Evolutionary conservation across 805 yeast species (phyloP).

Genomic region (Blastobotrys muscicola): DNA sequence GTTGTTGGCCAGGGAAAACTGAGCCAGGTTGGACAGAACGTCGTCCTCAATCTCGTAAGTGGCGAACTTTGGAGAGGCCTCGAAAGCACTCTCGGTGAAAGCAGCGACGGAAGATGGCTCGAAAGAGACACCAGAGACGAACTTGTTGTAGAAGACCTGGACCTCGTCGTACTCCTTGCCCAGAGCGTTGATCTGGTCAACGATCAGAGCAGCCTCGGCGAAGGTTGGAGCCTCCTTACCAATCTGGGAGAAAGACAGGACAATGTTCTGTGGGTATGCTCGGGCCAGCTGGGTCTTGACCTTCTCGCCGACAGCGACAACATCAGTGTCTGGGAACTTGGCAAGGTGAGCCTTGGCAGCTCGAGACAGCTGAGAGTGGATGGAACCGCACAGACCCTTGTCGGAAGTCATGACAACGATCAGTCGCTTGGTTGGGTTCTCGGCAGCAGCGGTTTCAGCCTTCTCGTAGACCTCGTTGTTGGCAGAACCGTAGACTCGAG

Average conservation of each 20-base stretch:
- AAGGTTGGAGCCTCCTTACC: slow-evolving; percentile 97
- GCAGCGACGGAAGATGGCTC: slow-evolving; percentile 69
- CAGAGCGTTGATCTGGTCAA: slow-evolving; percentile 67
- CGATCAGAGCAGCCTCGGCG: slow-evolving; percentile 77
- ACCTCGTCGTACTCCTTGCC: slow-evolving; percentile 55
- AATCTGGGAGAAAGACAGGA: slow-evolving; percentile 75
- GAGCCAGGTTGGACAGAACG: slow-evolving; percentile 44
- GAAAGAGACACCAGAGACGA: slow-evolving; percentile 79
- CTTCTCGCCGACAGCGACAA: slow-evolving; percentile 92
- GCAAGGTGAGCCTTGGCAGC: slow-evolving; percentile 62
- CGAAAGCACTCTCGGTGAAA: slow-evolving; percentile 62
- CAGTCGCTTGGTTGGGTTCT: slow-evolving; percentile 53
- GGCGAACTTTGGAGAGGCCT: slow-evolving; percentile 74
- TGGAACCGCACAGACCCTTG: slow-evolving; percentile 98
- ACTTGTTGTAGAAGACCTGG: slow-evolving; percentile 80
- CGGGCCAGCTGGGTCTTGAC: slow-evolving; percentile 80
- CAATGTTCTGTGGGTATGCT: slow-evolving; percentile 60
- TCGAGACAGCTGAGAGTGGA: slow-evolving; percentile 91
- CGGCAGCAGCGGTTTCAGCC: slow-evolving; percentile 64
- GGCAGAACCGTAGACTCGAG: slow-evolving; percentile 75
- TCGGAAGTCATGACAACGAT: slow-evolving; percentile 88
- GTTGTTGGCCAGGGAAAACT: slow-evolving; percentile 84
- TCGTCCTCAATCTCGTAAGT: slow-evolving; percentile 72
- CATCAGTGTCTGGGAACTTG: slow-evolving; percentile 58
- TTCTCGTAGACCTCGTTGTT: slow-evolving; percentile 70